These are phyloP conservation scores for Begonia masoniana DNA, from an alignment of 306 rosid species.

Conservation along the genomic window DNA sequence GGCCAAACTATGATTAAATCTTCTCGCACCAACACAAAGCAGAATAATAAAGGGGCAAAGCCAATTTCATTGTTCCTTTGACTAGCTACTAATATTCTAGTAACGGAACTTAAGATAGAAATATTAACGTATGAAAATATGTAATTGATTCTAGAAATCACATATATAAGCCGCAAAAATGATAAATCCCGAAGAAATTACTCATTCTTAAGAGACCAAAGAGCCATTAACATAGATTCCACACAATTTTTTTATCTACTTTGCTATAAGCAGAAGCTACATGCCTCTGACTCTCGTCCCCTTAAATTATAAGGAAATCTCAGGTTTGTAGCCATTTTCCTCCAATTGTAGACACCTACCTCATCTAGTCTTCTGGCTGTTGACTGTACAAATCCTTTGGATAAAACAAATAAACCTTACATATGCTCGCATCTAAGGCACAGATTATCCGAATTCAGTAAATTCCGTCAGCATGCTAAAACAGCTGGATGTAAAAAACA, in stretches of 20 bases:
- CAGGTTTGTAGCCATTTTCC: too few species aligned
- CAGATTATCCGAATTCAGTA: too few species aligned
- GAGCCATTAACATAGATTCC: background rate
- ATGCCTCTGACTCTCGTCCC: too few species aligned
- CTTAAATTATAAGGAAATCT: too few species aligned
- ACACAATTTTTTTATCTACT: background rate
- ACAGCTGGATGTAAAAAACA: conserved; percentile 4
- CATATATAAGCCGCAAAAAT: background rate
- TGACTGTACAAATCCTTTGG: background rate
- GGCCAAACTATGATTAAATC: conserved; percentile 28
- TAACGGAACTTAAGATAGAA: background rate
- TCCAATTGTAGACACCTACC: background rate
- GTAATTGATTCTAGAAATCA: background rate
- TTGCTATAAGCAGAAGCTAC: too few species aligned
- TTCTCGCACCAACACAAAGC: conserved; percentile 22
- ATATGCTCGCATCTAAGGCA: background rate
- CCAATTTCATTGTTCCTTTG: conserved; percentile 12
- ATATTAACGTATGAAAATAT: background rate
- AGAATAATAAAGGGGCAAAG: conserved; percentile 13
- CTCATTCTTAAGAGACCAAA: too few species aligned
- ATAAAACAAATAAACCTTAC: background rate
- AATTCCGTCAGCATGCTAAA: conserved; percentile 1
- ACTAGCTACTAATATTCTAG: background rate
- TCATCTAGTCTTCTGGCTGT: background rate
- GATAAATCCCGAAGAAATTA: too few species aligned